A percentile compares a stretch with the other conserved stretches of the same genome.
phyloP scores from a whole-genome alignment of 805 yeast genomes.

The Vanderwaltozyma verrucispora region DNA sequence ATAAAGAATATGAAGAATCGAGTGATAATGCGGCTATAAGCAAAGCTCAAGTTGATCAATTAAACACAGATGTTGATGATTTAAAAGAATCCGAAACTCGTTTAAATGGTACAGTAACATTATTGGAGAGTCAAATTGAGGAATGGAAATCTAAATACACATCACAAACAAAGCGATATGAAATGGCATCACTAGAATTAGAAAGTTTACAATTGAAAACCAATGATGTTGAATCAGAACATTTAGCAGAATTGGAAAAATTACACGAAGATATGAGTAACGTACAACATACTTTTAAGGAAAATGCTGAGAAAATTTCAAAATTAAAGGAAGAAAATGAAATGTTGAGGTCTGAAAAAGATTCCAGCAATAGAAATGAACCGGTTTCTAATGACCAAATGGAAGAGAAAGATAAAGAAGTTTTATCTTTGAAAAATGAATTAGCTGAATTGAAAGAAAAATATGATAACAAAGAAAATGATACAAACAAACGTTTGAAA shows the following conservation, averaged over 20 bases:
- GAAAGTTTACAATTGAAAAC: constrained; percentile 22
- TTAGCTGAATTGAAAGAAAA: constrained; percentile 28
- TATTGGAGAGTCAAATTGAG: constrained; percentile 24
- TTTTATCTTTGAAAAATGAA: constrained; percentile 13
- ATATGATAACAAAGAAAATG: constrained; percentile 32
- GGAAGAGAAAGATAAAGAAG: constrained; percentile 6
- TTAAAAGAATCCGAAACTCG: constrained; percentile 21
- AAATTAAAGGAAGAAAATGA: constrained; percentile 18
- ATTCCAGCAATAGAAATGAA: too few species aligned
- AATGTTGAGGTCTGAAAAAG: constrained; percentile 14
- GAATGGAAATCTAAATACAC: constrained; percentile 17
- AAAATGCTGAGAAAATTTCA: constrained; percentile 21
- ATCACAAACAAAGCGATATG: constrained; percentile 9
- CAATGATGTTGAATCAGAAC: constrained; percentile 26
- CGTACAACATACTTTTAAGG: constrained; percentile 23
- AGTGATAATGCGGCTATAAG: constrained; percentile 29
- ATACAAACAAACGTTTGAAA: constrained; percentile 44
- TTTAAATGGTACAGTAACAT: constrained; percentile 24
- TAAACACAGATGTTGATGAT: constrained; percentile 26
- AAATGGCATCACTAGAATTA: constrained; percentile 15
- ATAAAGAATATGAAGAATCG: constrained; percentile 16
- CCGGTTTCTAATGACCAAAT: too few species aligned
- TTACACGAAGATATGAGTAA: constrained; percentile 29
- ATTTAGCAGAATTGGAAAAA: constrained; percentile 29
- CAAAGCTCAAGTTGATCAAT: constrained; percentile 29